Conservation (phyloP, 2,329 filamentous ascomycete species). For the Fusarium euwallaceae region DNA sequence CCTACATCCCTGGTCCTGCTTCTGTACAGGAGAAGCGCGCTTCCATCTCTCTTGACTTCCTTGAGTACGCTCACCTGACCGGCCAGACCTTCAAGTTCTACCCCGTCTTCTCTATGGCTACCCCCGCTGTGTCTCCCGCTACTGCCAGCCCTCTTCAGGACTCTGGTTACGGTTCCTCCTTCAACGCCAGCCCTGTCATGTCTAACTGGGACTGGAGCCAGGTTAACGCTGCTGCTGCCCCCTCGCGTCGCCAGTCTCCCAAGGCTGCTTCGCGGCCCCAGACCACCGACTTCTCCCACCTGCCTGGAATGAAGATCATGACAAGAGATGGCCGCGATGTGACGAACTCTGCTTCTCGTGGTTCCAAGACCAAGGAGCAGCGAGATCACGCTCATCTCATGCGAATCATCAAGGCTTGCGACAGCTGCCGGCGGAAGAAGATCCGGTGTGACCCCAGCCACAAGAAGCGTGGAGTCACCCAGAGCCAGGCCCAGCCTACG, state of each 20-base stretch:
- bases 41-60: constrained; percentile 70
- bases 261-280: constrained; percentile 49
- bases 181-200: constrained; percentile 64
- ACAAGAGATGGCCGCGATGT: constrained; percentile 74
- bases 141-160: constrained; percentile 57
- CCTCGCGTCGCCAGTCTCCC: constrained; percentile 48
- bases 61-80: constrained; percentile 64
- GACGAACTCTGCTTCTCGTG: constrained; percentile 72
- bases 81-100: constrained; percentile 74
- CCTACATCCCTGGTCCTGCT: constrained; percentile 66
- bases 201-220: constrained; percentile 63
- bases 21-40: constrained; percentile 71
- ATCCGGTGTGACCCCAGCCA: constrained; percentile 72
- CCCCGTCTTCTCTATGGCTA: constrained; percentile 58
- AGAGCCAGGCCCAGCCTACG: constrained; percentile 46
- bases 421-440: constrained; percentile 73
- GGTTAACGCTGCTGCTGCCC: constrained; percentile 46
- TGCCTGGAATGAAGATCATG: constrained; percentile 76
- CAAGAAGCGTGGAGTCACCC: constrained; percentile 60
- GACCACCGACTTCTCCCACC: constrained; percentile 61
- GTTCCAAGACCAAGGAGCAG: constrained; percentile 77
- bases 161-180: constrained; percentile 62
- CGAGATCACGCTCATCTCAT: constrained; percentile 76
- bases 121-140: constrained; percentile 58
- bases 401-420: constrained; percentile 77